Conservation (phyloP, 805 yeast genomes). For the Lipomyces mesembrius region DNA sequence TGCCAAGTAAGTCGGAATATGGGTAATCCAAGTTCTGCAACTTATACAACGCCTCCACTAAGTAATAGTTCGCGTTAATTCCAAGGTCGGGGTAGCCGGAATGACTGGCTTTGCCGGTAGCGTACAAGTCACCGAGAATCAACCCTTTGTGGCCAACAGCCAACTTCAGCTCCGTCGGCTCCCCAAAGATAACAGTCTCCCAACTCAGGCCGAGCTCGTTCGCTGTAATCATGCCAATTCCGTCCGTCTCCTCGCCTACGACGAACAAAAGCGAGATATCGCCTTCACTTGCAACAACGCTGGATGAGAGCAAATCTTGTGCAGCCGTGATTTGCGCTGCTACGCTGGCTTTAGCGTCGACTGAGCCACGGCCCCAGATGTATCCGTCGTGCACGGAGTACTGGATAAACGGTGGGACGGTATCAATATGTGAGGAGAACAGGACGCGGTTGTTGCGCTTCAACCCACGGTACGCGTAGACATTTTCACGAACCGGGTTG, state of each 20-base stretch:
- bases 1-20: conserved; percentile 58
- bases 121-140: conserved; percentile 24
- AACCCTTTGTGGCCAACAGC: conserved; percentile 66
- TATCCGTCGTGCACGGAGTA: conserved; percentile 54
- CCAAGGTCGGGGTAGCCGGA: conserved; percentile 76
- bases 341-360: conserved; percentile 74
- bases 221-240: conserved; percentile 63
- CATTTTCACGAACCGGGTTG: conserved; percentile 50
- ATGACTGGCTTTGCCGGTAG: conserved; percentile 47
- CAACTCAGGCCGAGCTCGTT: conserved; percentile 52
- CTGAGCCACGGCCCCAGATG: conserved; percentile 68
- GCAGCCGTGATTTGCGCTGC: conserved; percentile 64
- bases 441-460: conserved; percentile 55
- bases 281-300: conserved; percentile 52
- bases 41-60: conserved; percentile 57
- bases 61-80: conserved; percentile 61
- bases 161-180: conserved; percentile 71
- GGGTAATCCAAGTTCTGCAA: conserved; percentile 56
- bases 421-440: conserved; percentile 69
- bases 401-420: conserved; percentile 69
- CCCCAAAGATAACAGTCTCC: conserved; percentile 71
- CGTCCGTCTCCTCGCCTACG: conserved; percentile 73
- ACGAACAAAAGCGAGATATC: conserved; percentile 65
- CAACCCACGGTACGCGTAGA: conserved; percentile 61
- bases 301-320: conserved; percentile 51